Evolutionary conservation across 164 flowering plant species (phyloP).

Genomic region (Vitis rupestris): DNA sequence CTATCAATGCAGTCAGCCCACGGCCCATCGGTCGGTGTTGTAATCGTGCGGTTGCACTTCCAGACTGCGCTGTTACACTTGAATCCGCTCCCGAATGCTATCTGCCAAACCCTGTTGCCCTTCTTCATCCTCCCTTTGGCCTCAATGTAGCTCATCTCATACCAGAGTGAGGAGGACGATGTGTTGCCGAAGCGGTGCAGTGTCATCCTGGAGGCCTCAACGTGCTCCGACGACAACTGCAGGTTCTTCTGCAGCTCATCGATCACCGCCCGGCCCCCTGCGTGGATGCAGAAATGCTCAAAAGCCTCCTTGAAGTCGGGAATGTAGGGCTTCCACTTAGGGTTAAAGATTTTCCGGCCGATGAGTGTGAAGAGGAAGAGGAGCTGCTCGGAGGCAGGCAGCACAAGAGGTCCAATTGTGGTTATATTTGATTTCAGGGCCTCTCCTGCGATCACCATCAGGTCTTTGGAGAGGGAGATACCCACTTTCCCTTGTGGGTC

Average conservation of each 20-base stretch:
- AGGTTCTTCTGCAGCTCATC: conserved; percentile 10
- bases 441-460: conserved; percentile 6
- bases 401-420: conserved; percentile 9
- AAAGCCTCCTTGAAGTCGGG: conserved; percentile 7
- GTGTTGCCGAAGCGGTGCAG: conserved; percentile 8
- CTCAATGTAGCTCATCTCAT: not conserved
- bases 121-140: conserved; percentile 8
- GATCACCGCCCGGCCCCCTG: not conserved
- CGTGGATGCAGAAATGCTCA: not conserved
- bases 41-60: conserved; percentile 13
- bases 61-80: conserved; percentile 13
- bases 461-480: conserved; percentile 2
- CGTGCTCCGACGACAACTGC: not conserved
- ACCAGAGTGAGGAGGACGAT: not conserved
- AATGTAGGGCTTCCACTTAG: conserved; percentile 8
- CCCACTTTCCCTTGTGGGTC: conserved; percentile 3
- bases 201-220: conserved; percentile 6
- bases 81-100: conserved; percentile 7
- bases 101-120: conserved; percentile 5
- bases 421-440: conserved; percentile 13
- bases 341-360: conserved; percentile 1
- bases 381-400: conserved; percentile 10
- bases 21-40: conserved; percentile 15
- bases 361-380: conserved; percentile 4
- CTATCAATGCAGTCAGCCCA: conserved; percentile 27